These are phyloP conservation scores for Lentinula lateritia DNA, from an alignment of 768 basidiomycete species.

Conservation along the genomic window DNA sequence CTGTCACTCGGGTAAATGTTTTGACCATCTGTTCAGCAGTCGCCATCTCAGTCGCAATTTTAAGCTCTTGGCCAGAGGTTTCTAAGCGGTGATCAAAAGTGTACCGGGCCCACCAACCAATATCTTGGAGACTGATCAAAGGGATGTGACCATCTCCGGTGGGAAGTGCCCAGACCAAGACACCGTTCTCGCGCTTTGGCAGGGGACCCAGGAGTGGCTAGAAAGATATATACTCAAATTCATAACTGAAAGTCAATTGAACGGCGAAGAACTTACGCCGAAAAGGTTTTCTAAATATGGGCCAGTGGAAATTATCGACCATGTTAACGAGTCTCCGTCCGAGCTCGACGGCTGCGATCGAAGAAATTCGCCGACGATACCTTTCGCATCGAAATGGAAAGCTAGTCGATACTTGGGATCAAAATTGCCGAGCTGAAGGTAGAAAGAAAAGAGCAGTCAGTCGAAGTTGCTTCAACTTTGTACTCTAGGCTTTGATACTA, in stretches of 20 bases:
- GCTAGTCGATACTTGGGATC: conserved; percentile 21
- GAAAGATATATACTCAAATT: background rate
- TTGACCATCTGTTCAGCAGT: conserved; percentile 30
- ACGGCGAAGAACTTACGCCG: conserved; percentile 18
- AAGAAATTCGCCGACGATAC: conserved; percentile 33
- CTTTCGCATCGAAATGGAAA: conserved; percentile 38
- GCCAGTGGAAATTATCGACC: conserved; percentile 32
- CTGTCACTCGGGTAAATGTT: conserved; percentile 32
- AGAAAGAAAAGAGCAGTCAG: no score
- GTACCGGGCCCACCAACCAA: conserved; percentile 35
- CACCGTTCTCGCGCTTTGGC: conserved; percentile 31
- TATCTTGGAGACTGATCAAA: conserved; percentile 33
- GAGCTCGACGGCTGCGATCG: conserved; percentile 27
- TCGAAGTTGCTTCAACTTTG: background rate
- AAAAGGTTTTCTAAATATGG: conserved; percentile 38
- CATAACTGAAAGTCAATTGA: background rate
- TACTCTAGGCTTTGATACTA: background rate
- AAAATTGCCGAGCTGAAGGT: background rate
- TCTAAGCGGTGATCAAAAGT: conserved; percentile 29
- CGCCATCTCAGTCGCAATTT: conserved; percentile 31
- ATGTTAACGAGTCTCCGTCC: conserved; percentile 23
- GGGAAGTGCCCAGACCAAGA: conserved; percentile 33
- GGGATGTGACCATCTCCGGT: conserved; percentile 30
- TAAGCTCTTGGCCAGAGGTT: conserved; percentile 30
- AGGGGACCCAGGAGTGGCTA: conserved; percentile 28